Evolutionary conservation across 2,329 filamentous ascomycete genomes (phyloP).

Genomic region (Talaromyces funiculosus): DNA sequence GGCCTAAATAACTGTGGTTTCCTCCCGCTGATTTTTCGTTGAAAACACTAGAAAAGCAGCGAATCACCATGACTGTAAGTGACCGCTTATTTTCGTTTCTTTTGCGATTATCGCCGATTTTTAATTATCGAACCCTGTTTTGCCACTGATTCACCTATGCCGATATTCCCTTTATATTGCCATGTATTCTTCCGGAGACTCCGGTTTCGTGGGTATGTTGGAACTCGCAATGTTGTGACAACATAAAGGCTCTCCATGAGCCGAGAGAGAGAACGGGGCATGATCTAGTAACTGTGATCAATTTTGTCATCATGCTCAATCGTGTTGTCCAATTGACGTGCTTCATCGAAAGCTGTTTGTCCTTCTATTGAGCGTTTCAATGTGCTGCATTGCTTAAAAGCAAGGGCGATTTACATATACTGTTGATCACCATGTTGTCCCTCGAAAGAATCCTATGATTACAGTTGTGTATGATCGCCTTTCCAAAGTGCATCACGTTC

Average conservation of each 20-base stretch:
- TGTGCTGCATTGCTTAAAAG: not conserved
- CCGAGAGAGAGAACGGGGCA: too few species aligned
- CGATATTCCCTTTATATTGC: not conserved
- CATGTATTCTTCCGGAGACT: not conserved
- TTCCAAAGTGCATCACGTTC: not conserved
- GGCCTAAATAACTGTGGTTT: not conserved
- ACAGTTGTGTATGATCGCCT: not conserved
- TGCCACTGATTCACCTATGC: not conserved
- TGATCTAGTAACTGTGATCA: not conserved
- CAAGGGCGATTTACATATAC: not conserved
- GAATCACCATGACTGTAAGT: slow-evolving; percentile 14
- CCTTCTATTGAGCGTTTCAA: not conserved
- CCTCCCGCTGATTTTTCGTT: not conserved
- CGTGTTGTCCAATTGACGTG: not conserved
- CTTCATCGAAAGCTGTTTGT: not conserved
- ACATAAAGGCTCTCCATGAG: not conserved
- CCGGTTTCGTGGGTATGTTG: not conserved
- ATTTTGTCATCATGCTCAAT: not conserved
- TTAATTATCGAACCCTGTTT: not conserved
- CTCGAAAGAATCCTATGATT: not conserved
- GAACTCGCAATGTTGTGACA: not conserved
- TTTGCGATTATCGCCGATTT: not conserved
- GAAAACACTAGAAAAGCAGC: not conserved
- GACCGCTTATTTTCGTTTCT: slow-evolving; percentile 2
- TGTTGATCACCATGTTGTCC: not conserved